Base-by-base conservation (phyloP, 805 yeast genomes). In the Pichia rugopelliculosa region DNA sequence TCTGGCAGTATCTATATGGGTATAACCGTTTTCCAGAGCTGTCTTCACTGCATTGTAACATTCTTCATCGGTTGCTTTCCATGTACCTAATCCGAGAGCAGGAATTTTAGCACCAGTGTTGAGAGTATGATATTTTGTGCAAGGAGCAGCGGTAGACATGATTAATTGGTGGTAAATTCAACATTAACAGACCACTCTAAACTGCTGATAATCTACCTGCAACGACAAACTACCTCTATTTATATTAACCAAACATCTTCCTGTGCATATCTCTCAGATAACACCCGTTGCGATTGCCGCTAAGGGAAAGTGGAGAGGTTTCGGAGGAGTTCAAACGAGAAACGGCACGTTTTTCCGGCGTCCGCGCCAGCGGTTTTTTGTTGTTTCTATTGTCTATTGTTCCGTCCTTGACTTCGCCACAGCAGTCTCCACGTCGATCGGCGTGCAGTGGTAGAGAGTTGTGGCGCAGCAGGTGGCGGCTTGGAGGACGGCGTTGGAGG, bases 1-100 rank as follows among this genome's bases (percentile, higher is more conserved):
- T 39, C 80, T 77, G 27, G 95, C 93, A 18, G 87, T 77, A 64
- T 86, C 95, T 53, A 87, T 81, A 64, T 85, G 93, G 54, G 79
- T 74, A 68, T 84, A 83, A 36, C 90, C 91, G 42, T 71, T 71
- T 53, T 80, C 64, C 50, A 82, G 61, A 8, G 93, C 93, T 36
- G 71, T 59, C 42, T 68, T 62, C 39, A 82, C 87, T 36, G 91
- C 75, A 20, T 70, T 65, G 56, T 69, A 68, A 37, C 79, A 87
- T 25, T 74, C 75, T 26, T 74, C 73, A 25, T 40, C 48, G 2
- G 57, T 33, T 4, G 56, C 44, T 48, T 46, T 46, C 54, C 56
- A 52, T 7, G 55, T 51, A 25, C 56, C 56, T 17, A 53, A 36
- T 23, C 56, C 55, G 33, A 54, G 23, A 6, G 47, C 49, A 17